Percentiles rank a stretch among this genome's conserved stretches.
Evolutionary conservation across 2,329 filamentous ascomycete genomes (phyloP).

Genomic region (Exophiala sp.): DNA sequence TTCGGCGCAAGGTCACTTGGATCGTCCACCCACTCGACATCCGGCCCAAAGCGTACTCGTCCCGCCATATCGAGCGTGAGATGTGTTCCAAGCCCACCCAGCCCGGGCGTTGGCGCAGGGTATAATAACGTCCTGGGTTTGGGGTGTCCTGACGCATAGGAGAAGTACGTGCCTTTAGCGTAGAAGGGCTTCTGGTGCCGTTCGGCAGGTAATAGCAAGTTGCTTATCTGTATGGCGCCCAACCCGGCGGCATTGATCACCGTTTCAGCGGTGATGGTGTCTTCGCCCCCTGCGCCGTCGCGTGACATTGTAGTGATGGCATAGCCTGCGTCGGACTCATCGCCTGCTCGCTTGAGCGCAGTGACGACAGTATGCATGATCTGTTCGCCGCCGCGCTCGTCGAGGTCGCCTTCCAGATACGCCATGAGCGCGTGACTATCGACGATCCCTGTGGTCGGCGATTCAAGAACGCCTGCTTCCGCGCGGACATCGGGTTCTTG

Average conservation of each 20-base stretch:
- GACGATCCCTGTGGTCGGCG: constrained; percentile 81
- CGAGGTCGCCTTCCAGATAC: constrained; percentile 70
- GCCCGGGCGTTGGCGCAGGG: constrained; percentile 76
- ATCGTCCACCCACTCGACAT: constrained; percentile 87
- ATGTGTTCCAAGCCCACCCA: constrained; percentile 88
- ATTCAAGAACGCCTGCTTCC: constrained; percentile 72
- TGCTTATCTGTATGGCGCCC: constrained; percentile 70
- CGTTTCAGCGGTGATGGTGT: constrained; percentile 67
- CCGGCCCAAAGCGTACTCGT: constrained; percentile 84
- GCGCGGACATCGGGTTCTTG: constrained; percentile 75
- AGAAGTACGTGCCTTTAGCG: constrained; percentile 95
- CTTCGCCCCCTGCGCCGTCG: constrained; percentile 33
- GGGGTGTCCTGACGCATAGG: constrained; percentile 66
- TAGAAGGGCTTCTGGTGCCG: constrained; percentile 65
- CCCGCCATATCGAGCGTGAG: constrained; percentile 85
- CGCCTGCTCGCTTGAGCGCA: constrained; percentile 57
- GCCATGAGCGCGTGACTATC: constrained; percentile 85
- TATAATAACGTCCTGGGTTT: constrained; percentile 74
- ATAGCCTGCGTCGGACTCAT: constrained; percentile 48
- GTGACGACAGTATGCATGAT: constrained; percentile 68
- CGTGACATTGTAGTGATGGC: constrained; percentile 54
- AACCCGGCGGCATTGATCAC: constrained; percentile 85
- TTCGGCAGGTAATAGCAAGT: constrained; percentile 67
- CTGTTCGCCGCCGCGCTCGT: constrained; percentile 70
- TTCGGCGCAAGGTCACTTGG: constrained; percentile 68